These are phyloP conservation scores for Grammothele lineata DNA, from an alignment of 768 basidiomycete species.

Conservation along the genomic window DNA sequence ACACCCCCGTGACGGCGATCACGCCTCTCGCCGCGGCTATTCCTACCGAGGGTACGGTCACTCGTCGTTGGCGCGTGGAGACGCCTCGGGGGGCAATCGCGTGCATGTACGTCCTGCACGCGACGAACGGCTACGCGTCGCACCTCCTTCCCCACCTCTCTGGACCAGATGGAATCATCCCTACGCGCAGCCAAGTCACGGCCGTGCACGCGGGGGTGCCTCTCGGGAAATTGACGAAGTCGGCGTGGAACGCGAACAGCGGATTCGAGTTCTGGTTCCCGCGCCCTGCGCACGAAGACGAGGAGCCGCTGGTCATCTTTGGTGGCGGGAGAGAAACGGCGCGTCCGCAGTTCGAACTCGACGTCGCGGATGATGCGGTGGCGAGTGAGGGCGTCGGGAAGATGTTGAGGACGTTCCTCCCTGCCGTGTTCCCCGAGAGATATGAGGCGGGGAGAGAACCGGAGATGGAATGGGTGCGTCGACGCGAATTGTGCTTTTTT, in stretches of 20 bases:
- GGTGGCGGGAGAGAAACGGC: slow-evolving; percentile 60
- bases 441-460: slow-evolving; percentile 47
- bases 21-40: slow-evolving; percentile 44
- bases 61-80: too few species aligned
- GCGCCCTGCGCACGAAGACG: slow-evolving; percentile 37
- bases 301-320: slow-evolving; percentile 60
- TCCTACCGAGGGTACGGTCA: slow-evolving; percentile 5
- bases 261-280: slow-evolving; percentile 82
- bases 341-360: slow-evolving; percentile 39
- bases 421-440: slow-evolving; percentile 49
- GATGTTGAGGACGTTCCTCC: slow-evolving; percentile 54
- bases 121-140: slow-evolving; percentile 81
- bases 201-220: slow-evolving; percentile 40
- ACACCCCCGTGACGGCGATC: slow-evolving; percentile 61
- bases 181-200: slow-evolving; percentile 68
- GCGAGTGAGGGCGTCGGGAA: too few species aligned
- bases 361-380: slow-evolving; percentile 56
- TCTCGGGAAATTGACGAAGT: slow-evolving; percentile 34
- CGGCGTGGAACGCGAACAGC: slow-evolving; percentile 34
- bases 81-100: slow-evolving; percentile 1
- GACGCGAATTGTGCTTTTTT: too few species aligned
- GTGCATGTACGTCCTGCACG: slow-evolving; percentile 71
- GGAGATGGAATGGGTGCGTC: slow-evolving; percentile 78
- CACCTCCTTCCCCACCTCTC: slow-evolving; percentile 69
- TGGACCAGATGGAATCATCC: slow-evolving; percentile 54